phyloP scores from a whole-genome alignment of 202 grass and related monocot genomes.

The Cymbopogon flexuosus region DNA sequence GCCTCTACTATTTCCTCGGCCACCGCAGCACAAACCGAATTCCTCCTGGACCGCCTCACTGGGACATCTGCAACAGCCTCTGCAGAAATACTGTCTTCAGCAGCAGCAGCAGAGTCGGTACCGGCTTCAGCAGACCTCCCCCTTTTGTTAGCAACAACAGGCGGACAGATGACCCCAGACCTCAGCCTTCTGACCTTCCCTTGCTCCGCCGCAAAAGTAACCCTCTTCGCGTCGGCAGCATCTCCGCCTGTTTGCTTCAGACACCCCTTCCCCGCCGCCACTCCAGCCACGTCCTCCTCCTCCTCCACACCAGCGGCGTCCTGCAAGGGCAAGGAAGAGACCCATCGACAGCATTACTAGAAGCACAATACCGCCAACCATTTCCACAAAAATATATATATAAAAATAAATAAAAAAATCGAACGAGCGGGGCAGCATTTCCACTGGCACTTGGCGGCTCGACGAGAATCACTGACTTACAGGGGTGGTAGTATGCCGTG shows the following conservation, averaged over 20 bases:
- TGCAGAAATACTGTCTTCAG: neutral
- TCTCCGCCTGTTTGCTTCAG: slow-evolving; percentile 26
- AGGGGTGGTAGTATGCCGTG: neutral
- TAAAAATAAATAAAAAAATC: too few species aligned
- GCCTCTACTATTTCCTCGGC: too few species aligned
- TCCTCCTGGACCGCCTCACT: too few species aligned
- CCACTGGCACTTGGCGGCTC: neutral
- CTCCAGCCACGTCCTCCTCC: neutral
- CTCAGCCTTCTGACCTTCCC: neutral
- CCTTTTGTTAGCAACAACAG: slow-evolving; percentile 8
- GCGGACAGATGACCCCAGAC: neutral
- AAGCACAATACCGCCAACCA: neutral
- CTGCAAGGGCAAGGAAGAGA: neutral
- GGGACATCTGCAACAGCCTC: too few species aligned
- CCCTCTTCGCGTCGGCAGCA: slow-evolving; percentile 24
- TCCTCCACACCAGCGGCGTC: neutral
- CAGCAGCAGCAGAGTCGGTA: neutral
- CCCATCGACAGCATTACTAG: neutral
- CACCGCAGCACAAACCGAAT: too few species aligned
- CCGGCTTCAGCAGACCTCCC: neutral
- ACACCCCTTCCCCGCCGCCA: slow-evolving; percentile 40
- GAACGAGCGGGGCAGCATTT: neutral
- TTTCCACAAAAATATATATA: neutral
- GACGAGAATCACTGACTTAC: neutral
- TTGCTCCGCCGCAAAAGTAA: slow-evolving; percentile 15